These are phyloP conservation scores for Scheffersomyces titani DNA, from an alignment of 1,139 yeast genomes.

Conservation along the genomic window DNA sequence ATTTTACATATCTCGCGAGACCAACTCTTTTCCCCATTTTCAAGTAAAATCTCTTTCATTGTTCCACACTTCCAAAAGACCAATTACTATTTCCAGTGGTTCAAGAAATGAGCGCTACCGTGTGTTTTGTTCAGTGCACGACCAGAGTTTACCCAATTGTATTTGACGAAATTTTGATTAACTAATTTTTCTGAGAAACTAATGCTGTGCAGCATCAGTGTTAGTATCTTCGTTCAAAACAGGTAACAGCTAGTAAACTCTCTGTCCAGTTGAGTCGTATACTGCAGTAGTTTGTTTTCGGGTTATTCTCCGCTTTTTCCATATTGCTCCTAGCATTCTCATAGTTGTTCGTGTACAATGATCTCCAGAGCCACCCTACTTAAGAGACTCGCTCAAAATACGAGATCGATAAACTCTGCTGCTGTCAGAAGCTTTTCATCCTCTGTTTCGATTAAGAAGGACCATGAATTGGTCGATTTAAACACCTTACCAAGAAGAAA, in stretches of 20 bases:
- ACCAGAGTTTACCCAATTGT: slow-evolving; percentile 8
- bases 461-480: slow-evolving; percentile 34
- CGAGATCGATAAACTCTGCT: not conserved
- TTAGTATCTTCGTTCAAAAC: not conserved
- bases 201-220: not conserved
- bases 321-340: not conserved
- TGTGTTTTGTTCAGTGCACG: slow-evolving; percentile 3
- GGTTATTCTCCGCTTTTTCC: not conserved
- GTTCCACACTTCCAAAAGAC: not conserved
- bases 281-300: not conserved
- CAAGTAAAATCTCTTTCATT: not conserved
- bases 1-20: too few species aligned
- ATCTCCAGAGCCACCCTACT: slow-evolving; percentile 1
- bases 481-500: slow-evolving; percentile 42
- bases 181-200: slow-evolving; percentile 3
- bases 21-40: not conserved
- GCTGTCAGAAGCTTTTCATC: slow-evolving; percentile 7
- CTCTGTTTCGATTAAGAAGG: not conserved
- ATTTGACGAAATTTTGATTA: slow-evolving; percentile 9
- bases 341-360: not conserved
- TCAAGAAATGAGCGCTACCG: too few species aligned
- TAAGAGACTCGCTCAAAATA: slow-evolving; percentile 1
- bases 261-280: not conserved
- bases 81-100: too few species aligned
- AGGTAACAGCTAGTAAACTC: not conserved